Base-by-base conservation (phyloP, 192 early-diverging fungal genomes). In the Dimargaris xerosporica region DNA sequence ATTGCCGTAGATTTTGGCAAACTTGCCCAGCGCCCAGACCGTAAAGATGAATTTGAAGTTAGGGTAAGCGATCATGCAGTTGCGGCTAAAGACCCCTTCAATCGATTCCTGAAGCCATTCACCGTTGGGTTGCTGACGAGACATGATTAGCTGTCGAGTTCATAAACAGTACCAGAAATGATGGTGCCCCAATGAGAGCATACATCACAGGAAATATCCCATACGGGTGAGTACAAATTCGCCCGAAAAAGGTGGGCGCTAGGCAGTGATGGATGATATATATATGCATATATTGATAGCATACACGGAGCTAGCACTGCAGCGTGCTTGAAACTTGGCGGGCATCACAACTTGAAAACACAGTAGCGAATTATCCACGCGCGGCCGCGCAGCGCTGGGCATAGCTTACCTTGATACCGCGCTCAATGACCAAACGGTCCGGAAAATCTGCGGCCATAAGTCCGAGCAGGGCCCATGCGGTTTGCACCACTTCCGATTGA, bases 71-170 rank as follows among this genome's bases (percentile, higher is more conserved):
- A 91, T 85, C 31, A 71, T 81, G 65, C 85, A 91, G 51, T 83
- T 87, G 68, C 91, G 85, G 79, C 96, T 99, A 71, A 99, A 99
- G 39, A 99, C 91, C 46, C 96, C 96, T 72, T 99, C 96, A 63
- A 97, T 93, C 28, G 79, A 85, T 68, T 99, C 96, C 70, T 99
- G 96, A 16, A 84, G 78, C 94, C 94, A 99, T 70, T 91, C 86
- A 44, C 96, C 96, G 64, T 89, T 93, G 13, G 80, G 71, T 61
- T 85, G 87, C 76, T 99, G 96, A 30, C 90, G 70, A 10, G 71
- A 71, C 87, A 92, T 89, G 62, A 98, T 75, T 47, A 94, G 71
- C 68, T 82, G 61, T n/a, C n/a, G n/a, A n/a, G n/a, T n/a, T n/a
- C n/a, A n/a, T n/a, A n/a, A n/a, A n/a, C n/a, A n/a, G n/a, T n/a